A percentile compares a stretch with the other conserved stretches of the same genome.
phyloP scores from a whole-genome alignment of 768 basidiomycete genomes.

The Russula earlei region DNA sequence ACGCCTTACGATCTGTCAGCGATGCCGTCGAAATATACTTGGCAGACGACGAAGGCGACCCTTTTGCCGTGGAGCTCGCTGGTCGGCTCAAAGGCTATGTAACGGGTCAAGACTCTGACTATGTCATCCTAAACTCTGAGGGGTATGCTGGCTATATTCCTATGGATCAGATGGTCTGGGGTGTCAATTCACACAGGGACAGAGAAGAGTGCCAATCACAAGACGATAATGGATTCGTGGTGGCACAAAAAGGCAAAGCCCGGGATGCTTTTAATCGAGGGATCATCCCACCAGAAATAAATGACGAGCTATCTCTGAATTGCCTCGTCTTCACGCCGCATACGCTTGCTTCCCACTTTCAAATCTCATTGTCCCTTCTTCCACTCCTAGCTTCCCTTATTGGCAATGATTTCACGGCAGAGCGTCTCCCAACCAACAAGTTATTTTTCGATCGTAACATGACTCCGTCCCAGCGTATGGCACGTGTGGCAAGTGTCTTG shows the following conservation, averaged over 20 bases:
- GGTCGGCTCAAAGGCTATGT: conserved; percentile 66
- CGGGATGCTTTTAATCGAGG: conserved; percentile 28
- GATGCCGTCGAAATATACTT: conserved; percentile 47
- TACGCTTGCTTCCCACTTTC: conserved; percentile 51
- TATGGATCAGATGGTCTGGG: conserved; percentile 69
- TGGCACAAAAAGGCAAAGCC: conserved; percentile 43
- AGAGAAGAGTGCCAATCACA: conserved; percentile 25
- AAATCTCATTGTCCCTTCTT: conserved; percentile 59
- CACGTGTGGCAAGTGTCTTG: conserved; percentile 51
- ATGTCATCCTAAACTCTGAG: conserved; percentile 64
- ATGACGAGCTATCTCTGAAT: conserved; percentile 40
- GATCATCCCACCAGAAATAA: conserved; percentile 42
- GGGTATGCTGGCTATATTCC: conserved; percentile 74
- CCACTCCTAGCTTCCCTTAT: conserved; percentile 71
- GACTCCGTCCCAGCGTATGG: conserved; percentile 53
- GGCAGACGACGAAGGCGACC: conserved; percentile 77
- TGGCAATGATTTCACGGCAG: conserved; percentile 70
- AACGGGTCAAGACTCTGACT: conserved; percentile 74
- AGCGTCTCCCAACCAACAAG: conserved; percentile 33
- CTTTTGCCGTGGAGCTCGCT: conserved; percentile 77
- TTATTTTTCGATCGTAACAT: conserved; percentile 61
- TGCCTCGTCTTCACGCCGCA: conserved; percentile 53
- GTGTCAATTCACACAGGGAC: conserved; percentile 23
- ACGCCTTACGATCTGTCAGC: conserved; percentile 36
- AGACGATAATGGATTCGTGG: conserved; percentile 48